Evolutionary conservation across 1,139 yeast genomes (phyloP).

Genomic region (Nakaseomyces uthaithaninus): DNA sequence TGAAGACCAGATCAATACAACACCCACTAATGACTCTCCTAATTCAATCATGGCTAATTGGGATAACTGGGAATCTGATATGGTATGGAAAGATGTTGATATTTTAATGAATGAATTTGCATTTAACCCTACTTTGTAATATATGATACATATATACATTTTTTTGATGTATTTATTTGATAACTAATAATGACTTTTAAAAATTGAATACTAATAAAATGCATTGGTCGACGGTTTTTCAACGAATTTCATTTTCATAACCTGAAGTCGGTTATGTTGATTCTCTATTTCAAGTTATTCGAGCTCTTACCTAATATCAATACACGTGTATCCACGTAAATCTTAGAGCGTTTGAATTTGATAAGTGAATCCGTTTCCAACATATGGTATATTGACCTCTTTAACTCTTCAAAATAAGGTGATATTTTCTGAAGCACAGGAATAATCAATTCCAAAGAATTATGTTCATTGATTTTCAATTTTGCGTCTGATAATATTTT

Average conservation of each 20-base stretch:
- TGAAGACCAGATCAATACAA: slow-evolving; percentile 6
- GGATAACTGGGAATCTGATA: slow-evolving; percentile 54
- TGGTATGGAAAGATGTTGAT: slow-evolving; percentile 85
- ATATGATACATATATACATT: background rate
- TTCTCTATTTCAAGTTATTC: no score
- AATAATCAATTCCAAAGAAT: background rate
- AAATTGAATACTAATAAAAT: no score
- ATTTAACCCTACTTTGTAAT: slow-evolving; percentile 41
- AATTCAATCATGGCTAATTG: slow-evolving; percentile 31
- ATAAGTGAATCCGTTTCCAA: slow-evolving; percentile 2
- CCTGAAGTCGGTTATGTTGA: no score
- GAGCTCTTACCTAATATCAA: no score
- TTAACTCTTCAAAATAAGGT: background rate
- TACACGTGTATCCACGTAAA: no score
- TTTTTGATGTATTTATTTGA: no score
- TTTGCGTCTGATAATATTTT: no score
- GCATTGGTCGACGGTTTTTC: no score
- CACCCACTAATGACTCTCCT: slow-evolving; percentile 20
- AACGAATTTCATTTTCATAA: no score
- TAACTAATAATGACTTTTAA: no score
- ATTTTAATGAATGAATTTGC: slow-evolving; percentile 93
- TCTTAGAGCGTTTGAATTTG: background rate
- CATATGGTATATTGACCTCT: background rate
- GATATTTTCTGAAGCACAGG: background rate
- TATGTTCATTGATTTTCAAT: slow-evolving; percentile 13